These are phyloP conservation scores for Pseudogymnoascus sp. DNA, from an alignment of 2,329 filamentous ascomycete genomes.

Conservation along the genomic window DNA sequence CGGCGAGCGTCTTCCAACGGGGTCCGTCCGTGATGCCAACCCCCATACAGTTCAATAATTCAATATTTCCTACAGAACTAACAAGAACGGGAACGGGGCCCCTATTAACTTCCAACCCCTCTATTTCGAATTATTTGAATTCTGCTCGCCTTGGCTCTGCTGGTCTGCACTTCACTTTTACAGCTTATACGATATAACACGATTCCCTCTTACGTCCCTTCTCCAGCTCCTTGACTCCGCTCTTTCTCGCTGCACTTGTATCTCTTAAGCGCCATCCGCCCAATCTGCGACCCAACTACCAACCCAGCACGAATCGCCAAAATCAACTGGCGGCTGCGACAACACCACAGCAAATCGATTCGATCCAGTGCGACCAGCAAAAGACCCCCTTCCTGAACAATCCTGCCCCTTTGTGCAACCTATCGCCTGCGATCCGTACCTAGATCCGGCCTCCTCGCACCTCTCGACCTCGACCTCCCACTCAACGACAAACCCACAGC, in stretches of 20 bases:
- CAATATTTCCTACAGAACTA: neutral
- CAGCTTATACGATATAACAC: neutral
- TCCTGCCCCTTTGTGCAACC: neutral
- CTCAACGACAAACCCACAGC: neutral
- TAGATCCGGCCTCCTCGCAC: neutral
- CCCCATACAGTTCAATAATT: neutral
- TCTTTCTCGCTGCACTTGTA: neutral
- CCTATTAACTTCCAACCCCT: neutral
- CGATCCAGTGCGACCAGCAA: constrained; percentile 58
- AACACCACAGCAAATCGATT: constrained; percentile 50
- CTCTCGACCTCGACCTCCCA: neutral
- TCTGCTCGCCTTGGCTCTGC: neutral
- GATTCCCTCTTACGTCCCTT: neutral
- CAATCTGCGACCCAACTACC: constrained; percentile 2
- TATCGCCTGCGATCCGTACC: neutral
- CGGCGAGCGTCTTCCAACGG: neutral
- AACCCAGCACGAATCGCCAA: constrained; percentile 2
- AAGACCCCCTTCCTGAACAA: constrained; percentile 25
- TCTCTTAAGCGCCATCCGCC: constrained; percentile 8
- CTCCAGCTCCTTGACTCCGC: neutral
- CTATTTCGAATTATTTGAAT: neutral
- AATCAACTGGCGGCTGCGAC: neutral
- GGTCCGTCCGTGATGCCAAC: neutral
- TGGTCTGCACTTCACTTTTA: neutral
- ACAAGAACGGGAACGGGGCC: neutral